Base-by-base conservation (phyloP, 208 protist species). In the Crithidia expoeki region DNA sequence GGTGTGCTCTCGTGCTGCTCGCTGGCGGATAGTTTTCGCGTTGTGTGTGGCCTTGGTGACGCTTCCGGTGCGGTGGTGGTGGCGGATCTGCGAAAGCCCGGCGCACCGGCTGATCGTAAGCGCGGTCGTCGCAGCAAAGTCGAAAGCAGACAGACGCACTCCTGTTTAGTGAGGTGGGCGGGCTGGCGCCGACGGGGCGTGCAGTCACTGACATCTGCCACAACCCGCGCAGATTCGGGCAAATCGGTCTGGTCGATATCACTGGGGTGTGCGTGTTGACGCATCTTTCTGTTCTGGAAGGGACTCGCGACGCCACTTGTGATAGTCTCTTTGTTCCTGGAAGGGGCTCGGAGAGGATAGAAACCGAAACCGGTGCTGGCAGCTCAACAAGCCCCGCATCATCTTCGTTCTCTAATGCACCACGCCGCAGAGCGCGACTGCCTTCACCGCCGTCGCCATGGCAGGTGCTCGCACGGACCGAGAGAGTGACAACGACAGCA, bases 1-100 rank as follows among this genome's bases (percentile, higher is more conserved):
- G 83, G 84, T 4, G 68, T 94, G n/a, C 64, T 93, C 59, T 91
- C 85, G 2, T 94, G 86, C 67, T 86, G 83, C 52, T 38, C 83
- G 1, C 25, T 93, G 33, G 51, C 68, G 14, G 80, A 85, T 46
- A 79, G 52, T 55, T 88, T 83, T 40, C 89, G 89, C 42, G 85
- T 92, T 2, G 80, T 91, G 5, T 86, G 79, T 38, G 85, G 86
- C 7, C 72, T 94, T 14, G 85, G 76, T 17, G 86, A 92, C 47
- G 55, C 61, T 5, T 55, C 59, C 0, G 86, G 89, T 1, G 76
- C 84, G 10, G 83, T 94, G 17, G 82, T 79, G 12, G 75, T 94
- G 17, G 73, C 81, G 0, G 89, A 94, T 52, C 63, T 93, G 36
- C 81, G 89, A 21, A 74, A 68, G 23, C 72, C 79, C 2, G 30